Percentiles rank a stretch among this genome's conserved stretches.
phyloP scores from a whole-genome alignment of 495 filamentous ascomycete genomes.

The Cairneyella variabilis region DNA sequence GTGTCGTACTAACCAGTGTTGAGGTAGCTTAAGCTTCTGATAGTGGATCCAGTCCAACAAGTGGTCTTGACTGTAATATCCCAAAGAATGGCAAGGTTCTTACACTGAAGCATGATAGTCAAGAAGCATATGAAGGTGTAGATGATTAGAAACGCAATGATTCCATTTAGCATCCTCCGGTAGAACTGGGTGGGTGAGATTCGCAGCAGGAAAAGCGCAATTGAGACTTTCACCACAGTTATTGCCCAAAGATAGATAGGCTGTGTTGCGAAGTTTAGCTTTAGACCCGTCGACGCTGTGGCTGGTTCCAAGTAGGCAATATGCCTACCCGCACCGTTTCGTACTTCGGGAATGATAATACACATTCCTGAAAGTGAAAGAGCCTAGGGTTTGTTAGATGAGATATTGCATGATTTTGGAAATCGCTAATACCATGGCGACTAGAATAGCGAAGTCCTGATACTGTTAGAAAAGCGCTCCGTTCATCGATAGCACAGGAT shows the following conservation, averaged over 20 bases:
- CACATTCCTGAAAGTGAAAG: constrained; percentile 31
- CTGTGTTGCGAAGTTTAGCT: constrained; percentile 41
- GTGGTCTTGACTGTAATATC: constrained; percentile 30
- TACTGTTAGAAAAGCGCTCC: constrained; percentile 1
- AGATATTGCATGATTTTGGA: constrained; percentile 5
- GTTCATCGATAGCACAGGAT: neutral
- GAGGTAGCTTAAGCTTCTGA: constrained; percentile 33
- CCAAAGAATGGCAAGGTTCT: constrained; percentile 30
- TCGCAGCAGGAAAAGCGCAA: constrained; percentile 42
- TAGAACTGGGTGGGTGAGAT: constrained; percentile 33
- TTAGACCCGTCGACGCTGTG: constrained; percentile 15
- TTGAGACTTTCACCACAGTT: constrained; percentile 40
- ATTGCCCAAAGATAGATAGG: constrained; percentile 39
- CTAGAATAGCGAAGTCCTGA: constrained; percentile 35
- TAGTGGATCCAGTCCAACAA: constrained; percentile 32
- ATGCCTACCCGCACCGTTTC: constrained; percentile 38
- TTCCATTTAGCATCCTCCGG: constrained; percentile 30
- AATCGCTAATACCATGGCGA: constrained; percentile 34
- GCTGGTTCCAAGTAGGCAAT: constrained; percentile 11
- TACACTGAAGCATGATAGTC: constrained; percentile 29
- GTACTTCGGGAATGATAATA: constrained; percentile 33
- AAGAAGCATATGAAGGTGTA: constrained; percentile 35
- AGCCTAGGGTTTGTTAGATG: neutral
- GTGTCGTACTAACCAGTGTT: constrained; percentile 26
- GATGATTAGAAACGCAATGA: constrained; percentile 32